Evolutionary conservation across 305 asterid genomes (phyloP).

Genomic region (Withania somnifera): DNA sequence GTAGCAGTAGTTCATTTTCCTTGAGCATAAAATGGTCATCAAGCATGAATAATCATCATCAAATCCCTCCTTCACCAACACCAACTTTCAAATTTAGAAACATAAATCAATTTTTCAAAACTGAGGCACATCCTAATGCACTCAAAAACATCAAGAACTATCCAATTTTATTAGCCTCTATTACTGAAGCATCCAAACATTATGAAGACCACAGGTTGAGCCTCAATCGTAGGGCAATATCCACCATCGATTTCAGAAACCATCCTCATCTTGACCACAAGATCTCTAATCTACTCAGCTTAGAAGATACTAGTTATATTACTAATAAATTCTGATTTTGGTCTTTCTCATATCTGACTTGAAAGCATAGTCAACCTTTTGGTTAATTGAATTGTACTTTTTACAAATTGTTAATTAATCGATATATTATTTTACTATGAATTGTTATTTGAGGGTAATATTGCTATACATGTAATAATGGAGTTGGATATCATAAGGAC

Average conservation of each 20-base stretch:
- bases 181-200: conserved; percentile 58
- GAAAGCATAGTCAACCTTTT: no score
- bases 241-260: conserved; percentile 49
- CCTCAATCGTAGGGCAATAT: conserved; percentile 47
- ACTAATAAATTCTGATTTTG: not conserved
- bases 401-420: no score
- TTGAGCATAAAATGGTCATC: not conserved
- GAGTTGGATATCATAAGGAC: no score
- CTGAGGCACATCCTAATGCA: conserved; percentile 80
- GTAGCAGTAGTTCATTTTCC: conserved; percentile 24
- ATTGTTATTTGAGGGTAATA: not conserved
- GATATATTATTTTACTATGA: no score
- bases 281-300: conserved; percentile 48
- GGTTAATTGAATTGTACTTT: no score
- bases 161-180: conserved; percentile 65
- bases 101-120: conserved; percentile 38
- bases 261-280: conserved; percentile 45
- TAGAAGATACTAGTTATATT: conserved; percentile 22
- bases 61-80: conserved; percentile 43
- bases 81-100: conserved; percentile 34
- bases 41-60: conserved; percentile 9
- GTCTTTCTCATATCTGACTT: not conserved
- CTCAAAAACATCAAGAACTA: conserved; percentile 75
- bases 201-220: conserved; percentile 53
- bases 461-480: no score